Percentiles rank a stretch among this genome's conserved stretches.
Evolutionary conservation across 129 eudicot species (phyloP).

Genomic region (Centrapalus pauciflorus): DNA sequence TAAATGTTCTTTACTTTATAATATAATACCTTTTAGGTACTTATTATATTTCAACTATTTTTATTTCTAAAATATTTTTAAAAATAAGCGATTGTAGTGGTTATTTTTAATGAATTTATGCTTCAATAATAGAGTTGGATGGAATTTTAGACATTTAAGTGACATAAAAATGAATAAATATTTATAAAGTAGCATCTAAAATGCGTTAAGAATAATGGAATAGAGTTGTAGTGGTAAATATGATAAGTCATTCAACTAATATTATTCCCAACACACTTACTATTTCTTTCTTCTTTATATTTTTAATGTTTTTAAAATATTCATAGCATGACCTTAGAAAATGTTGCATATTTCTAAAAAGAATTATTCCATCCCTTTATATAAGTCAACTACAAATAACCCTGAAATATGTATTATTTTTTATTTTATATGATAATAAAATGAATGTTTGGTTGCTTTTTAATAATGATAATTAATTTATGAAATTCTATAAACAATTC

Average conservation of each 20-base stretch:
- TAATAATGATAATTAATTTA: too few relatives aligned
- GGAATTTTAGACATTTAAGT: slow-evolving; percentile 8
- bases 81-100: too few relatives aligned
- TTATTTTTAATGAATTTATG: too few relatives aligned
- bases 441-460: too few relatives aligned
- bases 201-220: slow-evolving; percentile 28
- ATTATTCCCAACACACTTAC: slow-evolving; percentile 34
- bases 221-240: slow-evolving; percentile 28
- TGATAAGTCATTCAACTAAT: slow-evolving; percentile 28
- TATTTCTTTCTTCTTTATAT: background rate
- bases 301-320: background rate
- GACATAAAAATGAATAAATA: slow-evolving; percentile 15
- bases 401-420: too few relatives aligned
- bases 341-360: background rate
- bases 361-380: background rate
- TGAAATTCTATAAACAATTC: too few relatives aligned
- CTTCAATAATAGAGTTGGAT: slow-evolving; percentile 9
- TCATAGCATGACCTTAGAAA: background rate
- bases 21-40: too few relatives aligned
- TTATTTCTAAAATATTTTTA: too few relatives aligned
- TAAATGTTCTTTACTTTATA: too few relatives aligned
- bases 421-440: too few relatives aligned
- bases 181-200: slow-evolving; percentile 15
- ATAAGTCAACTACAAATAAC: slow-evolving; percentile 9
- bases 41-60: too few relatives aligned